Evolutionary conservation across 257 asterid genomes (phyloP), one percentile per base, ranked within the genome.

Genomic region (Forsythia viridissima): DNA sequence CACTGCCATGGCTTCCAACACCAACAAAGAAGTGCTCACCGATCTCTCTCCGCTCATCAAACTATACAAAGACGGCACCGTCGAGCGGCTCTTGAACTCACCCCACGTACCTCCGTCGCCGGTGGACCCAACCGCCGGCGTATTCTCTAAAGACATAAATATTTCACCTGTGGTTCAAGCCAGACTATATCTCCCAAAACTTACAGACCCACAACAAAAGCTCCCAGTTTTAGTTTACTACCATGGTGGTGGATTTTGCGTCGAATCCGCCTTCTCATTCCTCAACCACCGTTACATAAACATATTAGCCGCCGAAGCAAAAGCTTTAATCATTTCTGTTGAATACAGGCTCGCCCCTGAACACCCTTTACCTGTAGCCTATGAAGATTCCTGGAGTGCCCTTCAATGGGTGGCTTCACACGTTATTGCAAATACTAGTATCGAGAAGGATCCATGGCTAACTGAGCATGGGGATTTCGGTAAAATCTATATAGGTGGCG

Each of bases 311-410:
- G 63, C 84, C 24, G n/a, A 74, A 34, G 67, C 86, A 65, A 70
- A 77, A 8, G 78, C 79, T 8, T 30, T 84, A 43, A 71, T 69
- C 12, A 21, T 86, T 0, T 84, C 90, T 12, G 81, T 84, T 67
- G 77, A 89, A 13, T 85, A 83, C 81, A 80, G 89, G 5, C 83
- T 78, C 8, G 90, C 93, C 4, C 93, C 91, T 2, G 95, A 88
- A 39, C 77, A 88, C 77, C 86, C 78, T 61, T 59, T 87, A 41
- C 90, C 90, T 0, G 82, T 87, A 0, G 87, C 77, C 0, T 84
- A 76, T 40, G 89, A 85, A 71, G 95, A 92, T 48, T 86, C 84
- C 18, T 86, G 88, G 86, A 80, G 16, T 6, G 82, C 90, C 57
- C 79, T 82, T 66, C 74, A 67, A 13, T 88, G 87, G 92, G 83